phyloP scores from a whole-genome alignment of 257 asterid genomes.

The Solanum rostratum region DNA sequence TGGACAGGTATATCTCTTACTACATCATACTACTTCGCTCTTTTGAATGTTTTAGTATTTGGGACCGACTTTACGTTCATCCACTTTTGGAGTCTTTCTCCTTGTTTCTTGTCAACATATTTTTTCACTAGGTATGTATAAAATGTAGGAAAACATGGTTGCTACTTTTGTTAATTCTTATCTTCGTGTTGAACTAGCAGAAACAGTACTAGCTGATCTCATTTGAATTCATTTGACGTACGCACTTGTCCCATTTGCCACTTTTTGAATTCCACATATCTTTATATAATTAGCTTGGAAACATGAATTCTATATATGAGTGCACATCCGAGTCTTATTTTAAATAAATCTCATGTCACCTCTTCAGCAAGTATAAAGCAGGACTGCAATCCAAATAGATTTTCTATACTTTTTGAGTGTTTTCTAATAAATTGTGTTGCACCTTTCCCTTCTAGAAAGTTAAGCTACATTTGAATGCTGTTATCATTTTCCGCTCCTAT shows the following conservation, averaged over 20 bases:
- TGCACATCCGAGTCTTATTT: not conserved
- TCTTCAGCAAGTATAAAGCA: not conserved
- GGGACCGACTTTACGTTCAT: not conserved
- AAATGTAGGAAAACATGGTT: not conserved
- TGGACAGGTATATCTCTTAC: slow-evolving; percentile 47
- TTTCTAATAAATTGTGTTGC: not conserved
- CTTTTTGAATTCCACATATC: not conserved
- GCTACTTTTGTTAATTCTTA: not conserved
- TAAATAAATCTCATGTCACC: not conserved
- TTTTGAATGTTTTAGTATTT: not conserved
- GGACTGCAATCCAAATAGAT: not conserved
- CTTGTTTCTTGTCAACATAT: not conserved
- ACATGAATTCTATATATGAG: not conserved
- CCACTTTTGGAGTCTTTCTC: not conserved
- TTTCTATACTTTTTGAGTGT: not conserved
- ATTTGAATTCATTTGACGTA: not conserved
- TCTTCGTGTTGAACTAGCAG: not conserved
- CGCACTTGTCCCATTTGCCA: not conserved
- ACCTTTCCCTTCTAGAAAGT: not conserved
- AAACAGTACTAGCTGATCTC: not conserved
- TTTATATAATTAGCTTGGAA: not conserved
- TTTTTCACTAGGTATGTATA: not conserved
- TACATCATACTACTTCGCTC: not conserved
- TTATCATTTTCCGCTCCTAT: not conserved
- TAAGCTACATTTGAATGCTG: not conserved